Evolutionary conservation across 371 early-diverging fungal genomes (phyloP).

Genomic region (Lichtheimia corymbifera): DNA sequence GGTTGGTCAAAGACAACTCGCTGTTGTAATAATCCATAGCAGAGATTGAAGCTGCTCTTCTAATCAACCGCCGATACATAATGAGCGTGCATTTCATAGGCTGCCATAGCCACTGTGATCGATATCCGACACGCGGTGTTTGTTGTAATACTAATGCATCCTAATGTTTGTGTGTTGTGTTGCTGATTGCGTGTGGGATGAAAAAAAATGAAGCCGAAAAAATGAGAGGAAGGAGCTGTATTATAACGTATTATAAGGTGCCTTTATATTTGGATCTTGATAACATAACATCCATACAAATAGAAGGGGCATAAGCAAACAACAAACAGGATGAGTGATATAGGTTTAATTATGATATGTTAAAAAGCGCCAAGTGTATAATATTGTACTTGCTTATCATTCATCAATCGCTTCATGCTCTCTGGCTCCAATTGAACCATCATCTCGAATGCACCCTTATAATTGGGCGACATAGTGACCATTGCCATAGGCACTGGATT

Average conservation of each 20-base stretch:
- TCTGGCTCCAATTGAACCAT: background rate
- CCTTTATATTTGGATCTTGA: too few species aligned
- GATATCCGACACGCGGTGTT: constrained; percentile 13
- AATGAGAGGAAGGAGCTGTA: background rate
- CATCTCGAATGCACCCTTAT: background rate
- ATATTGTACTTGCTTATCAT: background rate
- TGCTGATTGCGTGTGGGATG: background rate
- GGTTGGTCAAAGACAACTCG: constrained; percentile 29
- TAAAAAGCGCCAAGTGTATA: background rate
- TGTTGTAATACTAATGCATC: background rate
- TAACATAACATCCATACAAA: too few species aligned
- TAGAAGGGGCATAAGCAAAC: too few species aligned
- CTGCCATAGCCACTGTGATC: constrained; percentile 25
- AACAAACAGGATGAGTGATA: background rate
- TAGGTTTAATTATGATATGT: background rate
- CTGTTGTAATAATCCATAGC: constrained; percentile 16
- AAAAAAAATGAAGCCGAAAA: background rate
- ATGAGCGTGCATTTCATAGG: constrained; percentile 34
- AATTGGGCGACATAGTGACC: background rate
- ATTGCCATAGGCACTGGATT: background rate
- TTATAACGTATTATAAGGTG: background rate
- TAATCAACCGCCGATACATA: constrained; percentile 24
- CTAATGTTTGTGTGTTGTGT: too few species aligned
- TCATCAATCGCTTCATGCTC: background rate
- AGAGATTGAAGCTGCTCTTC: constrained; percentile 30